Evolutionary conservation across 2,329 filamentous ascomycete genomes (phyloP).

Genomic region (Didymella exigua): DNA sequence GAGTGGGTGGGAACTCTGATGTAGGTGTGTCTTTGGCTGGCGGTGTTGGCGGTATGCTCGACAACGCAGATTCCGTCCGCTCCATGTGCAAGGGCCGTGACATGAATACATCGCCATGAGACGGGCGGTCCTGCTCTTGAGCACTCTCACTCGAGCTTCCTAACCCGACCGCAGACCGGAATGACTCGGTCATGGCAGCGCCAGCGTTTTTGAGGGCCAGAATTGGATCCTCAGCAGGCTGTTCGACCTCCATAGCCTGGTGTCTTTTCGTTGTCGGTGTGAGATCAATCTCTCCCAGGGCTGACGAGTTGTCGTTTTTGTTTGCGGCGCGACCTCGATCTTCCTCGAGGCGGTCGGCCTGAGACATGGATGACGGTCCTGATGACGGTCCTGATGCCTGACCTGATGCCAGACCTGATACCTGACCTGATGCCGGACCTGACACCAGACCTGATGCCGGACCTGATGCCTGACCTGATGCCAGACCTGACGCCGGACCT

Average conservation of each 20-base stretch:
- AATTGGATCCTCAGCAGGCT: slow-evolving; percentile 43
- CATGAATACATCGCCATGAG: slow-evolving; percentile 45
- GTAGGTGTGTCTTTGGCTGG: slow-evolving; percentile 52
- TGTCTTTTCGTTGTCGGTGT: slow-evolving; percentile 48
- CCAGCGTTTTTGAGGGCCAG: slow-evolving; percentile 55
- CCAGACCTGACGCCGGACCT: no score
- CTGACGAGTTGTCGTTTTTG: slow-evolving; percentile 11
- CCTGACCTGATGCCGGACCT: no score
- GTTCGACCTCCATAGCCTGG: slow-evolving; percentile 28
- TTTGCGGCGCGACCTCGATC: slow-evolving; percentile 32
- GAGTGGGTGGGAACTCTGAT: slow-evolving; percentile 38
- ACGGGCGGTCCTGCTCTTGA: slow-evolving; percentile 4
- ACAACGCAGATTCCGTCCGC: slow-evolving; percentile 42
- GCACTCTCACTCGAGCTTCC: slow-evolving; percentile 27
- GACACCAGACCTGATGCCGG: no score
- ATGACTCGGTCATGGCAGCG: slow-evolving; percentile 54
- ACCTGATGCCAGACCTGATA: no score
- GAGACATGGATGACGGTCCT: slow-evolving; percentile 31
- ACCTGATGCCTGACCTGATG: no score
- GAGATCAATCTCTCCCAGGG: slow-evolving; percentile 40
- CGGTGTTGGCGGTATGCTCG: slow-evolving; percentile 53
- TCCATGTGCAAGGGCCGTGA: slow-evolving; percentile 48
- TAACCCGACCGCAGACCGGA: slow-evolving; percentile 49
- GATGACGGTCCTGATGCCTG: no score
- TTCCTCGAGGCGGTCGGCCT: slow-evolving; percentile 29